A percentile compares a stretch with the other conserved stretches of the same genome.
Evolutionary conservation across 2,329 filamentous ascomycete genomes (phyloP).

Genomic region (Penicillium psychrosexuale): DNA sequence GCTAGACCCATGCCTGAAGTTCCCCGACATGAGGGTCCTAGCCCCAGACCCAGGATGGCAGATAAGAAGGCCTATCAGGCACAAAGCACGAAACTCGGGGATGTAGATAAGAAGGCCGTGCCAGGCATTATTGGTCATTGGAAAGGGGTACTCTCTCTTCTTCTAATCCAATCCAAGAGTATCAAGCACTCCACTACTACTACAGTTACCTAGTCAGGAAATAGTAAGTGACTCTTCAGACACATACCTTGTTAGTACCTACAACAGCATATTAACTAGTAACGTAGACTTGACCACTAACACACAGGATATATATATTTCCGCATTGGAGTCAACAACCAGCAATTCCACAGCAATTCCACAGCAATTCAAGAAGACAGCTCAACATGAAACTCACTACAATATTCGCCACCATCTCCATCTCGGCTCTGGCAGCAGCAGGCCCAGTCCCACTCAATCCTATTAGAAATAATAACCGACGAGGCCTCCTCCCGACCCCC

Average conservation of each 20-base stretch:
- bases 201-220: background rate
- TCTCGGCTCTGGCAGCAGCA: conserved; percentile 9
- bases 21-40: background rate
- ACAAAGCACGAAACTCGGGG: background rate
- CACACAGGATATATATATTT: background rate
- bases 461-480: background rate
- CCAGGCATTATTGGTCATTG: background rate
- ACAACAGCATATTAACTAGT: too few species aligned
- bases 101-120: background rate
- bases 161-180: background rate
- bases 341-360: background rate
- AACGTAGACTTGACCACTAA: too few species aligned
- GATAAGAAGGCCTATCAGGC: too few species aligned
- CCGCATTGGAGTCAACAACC: background rate
- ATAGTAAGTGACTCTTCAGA: background rate
- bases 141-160: background rate
- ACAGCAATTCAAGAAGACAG: background rate
- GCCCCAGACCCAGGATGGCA: background rate
- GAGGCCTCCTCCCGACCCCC: conserved; percentile 9
- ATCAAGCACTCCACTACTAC: background rate
- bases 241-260: background rate
- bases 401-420: conserved; percentile 9
- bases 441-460: conserved; percentile 4
- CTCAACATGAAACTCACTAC: conserved; percentile 18
- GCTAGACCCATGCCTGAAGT: background rate